A percentile compares a stretch with the other conserved stretches of the same genome.
Evolutionary conservation across 2,329 filamentous ascomycete species (phyloP).

Genomic region (Teratosphaeriaceae sp.): DNA sequence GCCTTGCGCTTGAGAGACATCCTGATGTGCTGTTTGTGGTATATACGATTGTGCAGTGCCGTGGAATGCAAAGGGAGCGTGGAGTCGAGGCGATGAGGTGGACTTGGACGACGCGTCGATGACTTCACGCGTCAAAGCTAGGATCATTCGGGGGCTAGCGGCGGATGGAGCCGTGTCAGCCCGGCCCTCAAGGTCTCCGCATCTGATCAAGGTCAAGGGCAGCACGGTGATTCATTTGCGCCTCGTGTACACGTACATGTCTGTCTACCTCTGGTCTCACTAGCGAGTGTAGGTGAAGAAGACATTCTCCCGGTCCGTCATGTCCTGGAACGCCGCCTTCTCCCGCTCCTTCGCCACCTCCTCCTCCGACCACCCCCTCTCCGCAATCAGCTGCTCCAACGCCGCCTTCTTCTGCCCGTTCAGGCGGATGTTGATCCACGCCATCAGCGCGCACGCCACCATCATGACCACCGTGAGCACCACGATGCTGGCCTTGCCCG

Average conservation of each 20-base stretch:
- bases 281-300: slow-evolving; percentile 9
- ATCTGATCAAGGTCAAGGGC: too few species aligned
- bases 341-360: slow-evolving; percentile 4
- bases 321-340: slow-evolving; percentile 9
- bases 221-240: too few species aligned
- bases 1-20: slow-evolving; percentile 50
- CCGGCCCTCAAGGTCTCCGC: too few species aligned
- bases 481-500: slow-evolving; percentile 17
- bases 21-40: background rate
- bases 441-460: slow-evolving; percentile 1
- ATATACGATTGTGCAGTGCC: background rate
- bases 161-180: too few species aligned
- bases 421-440: slow-evolving; percentile 5
- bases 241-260: too few species aligned
- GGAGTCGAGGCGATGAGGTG: background rate
- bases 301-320: slow-evolving; percentile 12
- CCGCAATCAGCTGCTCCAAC: slow-evolving; percentile 3
- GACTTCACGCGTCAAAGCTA: background rate
- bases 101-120: background rate
- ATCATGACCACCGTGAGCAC: slow-evolving; percentile 19
- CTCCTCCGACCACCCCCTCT: slow-evolving; percentile 7
- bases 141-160: too few species aligned
- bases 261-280: too few species aligned
- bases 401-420: slow-evolving; percentile 6
- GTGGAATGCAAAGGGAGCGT: too few species aligned